A percentile compares a stretch with the other conserved stretches of the same genome.
These are phyloP conservation scores for Miamiensis avidus DNA, from an alignment of 169 alveolate genomes.

Conservation along the genomic window DNA sequence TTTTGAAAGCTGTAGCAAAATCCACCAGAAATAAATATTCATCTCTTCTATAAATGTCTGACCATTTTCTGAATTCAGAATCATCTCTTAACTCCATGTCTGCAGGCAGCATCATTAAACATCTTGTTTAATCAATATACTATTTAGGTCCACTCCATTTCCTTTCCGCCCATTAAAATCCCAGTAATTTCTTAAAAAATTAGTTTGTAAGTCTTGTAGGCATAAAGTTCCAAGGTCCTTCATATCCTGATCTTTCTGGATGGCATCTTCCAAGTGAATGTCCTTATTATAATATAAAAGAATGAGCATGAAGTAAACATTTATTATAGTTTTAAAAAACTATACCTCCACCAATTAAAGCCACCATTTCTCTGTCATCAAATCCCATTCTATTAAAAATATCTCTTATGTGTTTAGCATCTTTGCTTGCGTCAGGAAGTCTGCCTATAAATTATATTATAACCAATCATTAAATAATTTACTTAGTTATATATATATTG, in stretches of 20 bases:
- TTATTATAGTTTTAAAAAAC: no score
- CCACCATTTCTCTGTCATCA: constrained; percentile 32
- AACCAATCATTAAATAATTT: neutral
- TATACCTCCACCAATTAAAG: constrained; percentile 27
- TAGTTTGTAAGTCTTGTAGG: constrained; percentile 16
- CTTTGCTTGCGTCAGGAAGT: constrained; percentile 27
- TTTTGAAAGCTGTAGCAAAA: constrained; percentile 17
- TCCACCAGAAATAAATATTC: neutral
- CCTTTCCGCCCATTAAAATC: constrained; percentile 3
- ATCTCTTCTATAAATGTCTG: constrained; percentile 4
- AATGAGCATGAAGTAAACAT: neutral
- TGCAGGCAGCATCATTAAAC: constrained; percentile 29
- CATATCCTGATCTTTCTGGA: constrained; percentile 18
- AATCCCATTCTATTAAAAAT: constrained; percentile 29
- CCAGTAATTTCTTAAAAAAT: constrained; percentile 20
- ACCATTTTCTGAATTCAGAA: constrained; percentile 9
- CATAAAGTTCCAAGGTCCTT: constrained; percentile 26
- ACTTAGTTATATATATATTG: no score
- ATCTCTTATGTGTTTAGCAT: constrained; percentile 17
- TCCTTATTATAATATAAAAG: neutral
- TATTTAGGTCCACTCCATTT: constrained; percentile 24
- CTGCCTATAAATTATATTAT: neutral
- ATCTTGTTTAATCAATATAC: constrained; percentile 11
- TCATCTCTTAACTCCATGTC: constrained; percentile 19
- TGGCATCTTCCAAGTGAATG: constrained; percentile 26